Evolutionary conservation across 2,329 filamentous ascomycete genomes (phyloP), one percentile per base, ranked within the genome.

Genomic region (Zarea fungicola): DNA sequence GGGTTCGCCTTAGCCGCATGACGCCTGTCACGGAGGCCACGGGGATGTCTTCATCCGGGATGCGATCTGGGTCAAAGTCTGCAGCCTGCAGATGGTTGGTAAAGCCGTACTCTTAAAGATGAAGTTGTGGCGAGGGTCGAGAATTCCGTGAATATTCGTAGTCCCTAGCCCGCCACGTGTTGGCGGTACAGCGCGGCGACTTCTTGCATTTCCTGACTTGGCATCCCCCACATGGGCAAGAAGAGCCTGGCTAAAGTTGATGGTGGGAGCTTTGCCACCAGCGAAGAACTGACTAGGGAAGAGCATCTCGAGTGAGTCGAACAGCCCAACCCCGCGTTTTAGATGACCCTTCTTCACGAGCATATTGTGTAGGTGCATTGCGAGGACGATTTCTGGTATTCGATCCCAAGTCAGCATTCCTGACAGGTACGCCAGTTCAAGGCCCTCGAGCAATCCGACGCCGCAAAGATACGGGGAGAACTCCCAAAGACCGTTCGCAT

Each of bases 401-500:
- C 39, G 45, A 7, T 75, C 71, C 66, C 67, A 73, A 0, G 75
- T 6, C 1, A 52, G 2, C 52, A 74, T 60, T 21, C 57, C 54
- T 7, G 59, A 41, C 3, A 54, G 52, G 50, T 72, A 74, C 0
- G 62, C 54, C 16, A 72, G 42, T 26, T 73, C 66, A 0, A 77
- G 62, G 3, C 58, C 68, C 52, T 77, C 73, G 39, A 64, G 58
- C 6, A 77, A 59, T 0, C 71, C 70, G 10, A 65, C 64, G 14
- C 72, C 74, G 28, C 73, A 76, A 2, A 75, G 61, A 28, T 68
- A 76, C 0, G 74, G 75, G 3, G 70, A 77, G 46, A 71, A 74
- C n/a, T 72, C 66, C 66, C 69, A 76, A 1, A 77, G 59, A 0
- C 72, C 72, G 41, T 25, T 11, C 13, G 21, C 5, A n/a, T 76